phyloP scores from a whole-genome alignment of 306 rosid genomes.

The Astragalus glycyphyllos region DNA sequence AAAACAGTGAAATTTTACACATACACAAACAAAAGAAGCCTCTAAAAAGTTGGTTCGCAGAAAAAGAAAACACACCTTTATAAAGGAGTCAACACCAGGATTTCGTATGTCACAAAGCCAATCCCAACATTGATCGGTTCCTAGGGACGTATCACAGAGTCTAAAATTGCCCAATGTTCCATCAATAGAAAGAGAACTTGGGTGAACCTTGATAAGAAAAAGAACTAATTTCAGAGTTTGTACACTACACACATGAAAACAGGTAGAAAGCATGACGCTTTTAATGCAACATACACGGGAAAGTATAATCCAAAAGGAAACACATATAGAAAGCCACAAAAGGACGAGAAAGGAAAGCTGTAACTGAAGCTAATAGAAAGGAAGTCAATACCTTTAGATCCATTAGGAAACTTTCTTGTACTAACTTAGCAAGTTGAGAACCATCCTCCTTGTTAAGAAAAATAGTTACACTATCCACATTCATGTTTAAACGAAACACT shows the following conservation, averaged over 20 bases:
- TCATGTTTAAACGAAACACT: constrained; percentile 81
- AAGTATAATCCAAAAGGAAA: constrained; percentile 18
- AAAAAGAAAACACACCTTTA: constrained; percentile 60
- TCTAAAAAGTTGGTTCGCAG: constrained; percentile 33
- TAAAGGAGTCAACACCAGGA: constrained; percentile 95
- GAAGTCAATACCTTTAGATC: constrained; percentile 76
- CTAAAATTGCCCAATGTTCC: constrained; percentile 92
- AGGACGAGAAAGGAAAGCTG: constrained; percentile 12
- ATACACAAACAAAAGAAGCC: constrained; percentile 14
- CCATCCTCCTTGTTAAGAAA: constrained; percentile 96
- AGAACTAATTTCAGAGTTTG: constrained; percentile 41
- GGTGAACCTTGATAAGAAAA: constrained; percentile 73
- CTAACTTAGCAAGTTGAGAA: constrained; percentile 85
- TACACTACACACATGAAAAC: constrained; percentile 14
- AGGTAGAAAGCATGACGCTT: constrained; percentile 6
- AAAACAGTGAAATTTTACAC: constrained; percentile 6
- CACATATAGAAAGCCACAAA: constrained; percentile 8
- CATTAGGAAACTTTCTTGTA: constrained; percentile 86
- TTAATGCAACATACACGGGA: constrained; percentile 4
- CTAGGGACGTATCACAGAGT: constrained; percentile 85
- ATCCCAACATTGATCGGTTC: constrained; percentile 80
- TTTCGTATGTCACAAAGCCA: constrained; percentile 98
- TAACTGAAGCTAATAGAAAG: constrained; percentile 6
- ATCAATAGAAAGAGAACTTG: constrained; percentile 89
- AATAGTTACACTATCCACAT: constrained; percentile 83